phyloP scores from a whole-genome alignment of 2,329 filamentous ascomycete genomes.

The Fusarium fracticaudum region DNA sequence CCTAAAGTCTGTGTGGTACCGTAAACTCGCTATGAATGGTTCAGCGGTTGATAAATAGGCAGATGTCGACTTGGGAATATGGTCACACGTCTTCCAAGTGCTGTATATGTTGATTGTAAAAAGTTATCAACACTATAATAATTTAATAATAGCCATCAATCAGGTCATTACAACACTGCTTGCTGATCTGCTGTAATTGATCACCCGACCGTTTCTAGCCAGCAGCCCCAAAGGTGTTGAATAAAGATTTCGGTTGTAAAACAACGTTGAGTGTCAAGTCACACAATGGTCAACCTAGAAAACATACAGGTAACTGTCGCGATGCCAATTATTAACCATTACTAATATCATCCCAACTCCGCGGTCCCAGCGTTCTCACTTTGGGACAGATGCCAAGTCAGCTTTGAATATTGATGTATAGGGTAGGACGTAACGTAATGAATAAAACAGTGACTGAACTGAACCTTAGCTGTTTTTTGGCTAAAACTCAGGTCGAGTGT shows the following conservation, averaged over 20 bases:
- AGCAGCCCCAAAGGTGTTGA: too few species aligned
- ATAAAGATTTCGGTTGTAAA: too few species aligned
- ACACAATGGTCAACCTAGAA: neutral
- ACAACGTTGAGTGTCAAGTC: neutral
- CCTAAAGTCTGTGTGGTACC: neutral
- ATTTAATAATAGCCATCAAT: neutral
- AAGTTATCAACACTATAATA: neutral
- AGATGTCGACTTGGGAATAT: neutral
- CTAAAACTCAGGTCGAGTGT: neutral
- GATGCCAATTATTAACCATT: neutral
- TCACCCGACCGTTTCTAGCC: neutral
- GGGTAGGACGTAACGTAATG: neutral
- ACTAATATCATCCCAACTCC: neutral
- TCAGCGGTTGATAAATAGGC: too few species aligned
- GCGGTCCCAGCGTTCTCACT: neutral
- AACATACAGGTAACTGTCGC: neutral
- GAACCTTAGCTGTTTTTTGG: neutral
- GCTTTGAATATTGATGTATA: neutral
- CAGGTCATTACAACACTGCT: neutral
- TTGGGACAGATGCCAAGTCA: neutral
- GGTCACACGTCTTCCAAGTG: neutral
- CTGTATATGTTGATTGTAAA: neutral
- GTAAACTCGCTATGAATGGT: neutral
- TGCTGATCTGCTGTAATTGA: neutral
- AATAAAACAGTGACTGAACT: too few species aligned